phyloP scores from a whole-genome alignment of 108 stramenopile species.

The Stephanodiscus minutulus region DNA sequence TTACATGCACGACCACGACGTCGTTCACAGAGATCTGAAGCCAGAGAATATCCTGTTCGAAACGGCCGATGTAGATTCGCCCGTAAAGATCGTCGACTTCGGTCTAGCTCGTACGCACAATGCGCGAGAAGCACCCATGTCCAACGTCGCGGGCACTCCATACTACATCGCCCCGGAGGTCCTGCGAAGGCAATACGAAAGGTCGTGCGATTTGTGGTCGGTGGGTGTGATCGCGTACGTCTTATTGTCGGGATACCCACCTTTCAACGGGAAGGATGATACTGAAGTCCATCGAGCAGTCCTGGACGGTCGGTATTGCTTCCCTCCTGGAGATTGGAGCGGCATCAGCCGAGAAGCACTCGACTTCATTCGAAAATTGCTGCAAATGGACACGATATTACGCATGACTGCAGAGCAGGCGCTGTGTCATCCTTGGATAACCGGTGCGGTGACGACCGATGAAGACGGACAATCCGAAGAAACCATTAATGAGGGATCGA shows the following conservation, averaged over 20 bases:
- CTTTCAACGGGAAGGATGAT: constrained; percentile 64
- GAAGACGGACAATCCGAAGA: too few species aligned
- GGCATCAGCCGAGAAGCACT: constrained; percentile 55
- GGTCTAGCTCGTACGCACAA: constrained; percentile 52
- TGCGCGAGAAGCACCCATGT: constrained; percentile 33
- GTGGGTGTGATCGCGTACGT: constrained; percentile 82
- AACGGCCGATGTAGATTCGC: constrained; percentile 35
- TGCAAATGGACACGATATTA: constrained; percentile 59
- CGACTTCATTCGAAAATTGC: constrained; percentile 57
- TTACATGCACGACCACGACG: constrained; percentile 68
- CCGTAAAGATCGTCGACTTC: constrained; percentile 77
- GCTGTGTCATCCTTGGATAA: constrained; percentile 54
- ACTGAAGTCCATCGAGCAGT: constrained; percentile 52
- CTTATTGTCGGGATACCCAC: constrained; percentile 76
- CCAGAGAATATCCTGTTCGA: constrained; percentile 82
- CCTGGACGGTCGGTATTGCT: constrained; percentile 57
- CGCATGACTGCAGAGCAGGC: constrained; percentile 75
- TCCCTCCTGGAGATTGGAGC: constrained; percentile 73
- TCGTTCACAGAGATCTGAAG: constrained; percentile 77
- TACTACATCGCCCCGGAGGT: constrained; percentile 71
- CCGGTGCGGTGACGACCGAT: not conserved
- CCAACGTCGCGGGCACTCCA: constrained; percentile 54
- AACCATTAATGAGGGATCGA: not conserved
- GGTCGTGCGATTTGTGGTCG: constrained; percentile 72
- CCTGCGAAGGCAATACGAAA: constrained; percentile 48